Percentiles rank a stretch among this genome's conserved stretches.
phyloP scores from a whole-genome alignment of 2,329 filamentous ascomycete genomes.

The Lanzia echinophila region DNA sequence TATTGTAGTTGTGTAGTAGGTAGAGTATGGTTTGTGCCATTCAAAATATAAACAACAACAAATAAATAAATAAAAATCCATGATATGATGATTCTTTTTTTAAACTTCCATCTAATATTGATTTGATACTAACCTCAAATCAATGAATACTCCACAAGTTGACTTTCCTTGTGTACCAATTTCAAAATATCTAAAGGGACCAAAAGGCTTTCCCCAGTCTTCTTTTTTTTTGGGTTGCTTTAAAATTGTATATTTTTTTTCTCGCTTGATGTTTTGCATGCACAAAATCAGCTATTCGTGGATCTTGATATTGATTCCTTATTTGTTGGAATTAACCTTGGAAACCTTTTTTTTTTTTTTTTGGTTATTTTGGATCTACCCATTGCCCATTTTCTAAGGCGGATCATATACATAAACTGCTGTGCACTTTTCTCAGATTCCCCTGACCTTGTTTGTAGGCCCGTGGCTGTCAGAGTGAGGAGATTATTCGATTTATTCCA shows the following conservation, averaged over 20 bases:
- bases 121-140: background rate
- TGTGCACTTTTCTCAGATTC: slow-evolving; percentile 3
- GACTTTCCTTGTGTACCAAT: background rate
- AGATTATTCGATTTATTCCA: slow-evolving; percentile 16
- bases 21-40: too few relatives aligned
- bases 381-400: slow-evolving; percentile 10
- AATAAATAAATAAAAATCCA: too few relatives aligned
- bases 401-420: slow-evolving; percentile 6
- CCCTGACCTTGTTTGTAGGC: slow-evolving; percentile 14
- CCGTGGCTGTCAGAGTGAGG: slow-evolving; percentile 16
- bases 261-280: slow-evolving; percentile 15
- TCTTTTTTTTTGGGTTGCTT: too few relatives aligned
- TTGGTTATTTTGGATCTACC: background rate
- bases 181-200: too few relatives aligned
- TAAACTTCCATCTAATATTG: background rate
- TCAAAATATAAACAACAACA: too few relatives aligned
- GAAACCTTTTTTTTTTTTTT: slow-evolving; percentile 11
- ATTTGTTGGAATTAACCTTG: slow-evolving; percentile 19
- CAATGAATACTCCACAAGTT: background rate
- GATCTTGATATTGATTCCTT: slow-evolving; percentile 15
- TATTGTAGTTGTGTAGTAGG: background rate
- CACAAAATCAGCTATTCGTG: slow-evolving; percentile 22
- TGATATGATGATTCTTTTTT: background rate
- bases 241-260: slow-evolving; percentile 2
- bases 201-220: too few relatives aligned